Percentiles rank a stretch among this genome's conserved stretches.
Evolutionary conservation across 228 moss, liverwort and hornwort species (phyloP).

Genomic region (Sphagnum magellanicum): DNA sequence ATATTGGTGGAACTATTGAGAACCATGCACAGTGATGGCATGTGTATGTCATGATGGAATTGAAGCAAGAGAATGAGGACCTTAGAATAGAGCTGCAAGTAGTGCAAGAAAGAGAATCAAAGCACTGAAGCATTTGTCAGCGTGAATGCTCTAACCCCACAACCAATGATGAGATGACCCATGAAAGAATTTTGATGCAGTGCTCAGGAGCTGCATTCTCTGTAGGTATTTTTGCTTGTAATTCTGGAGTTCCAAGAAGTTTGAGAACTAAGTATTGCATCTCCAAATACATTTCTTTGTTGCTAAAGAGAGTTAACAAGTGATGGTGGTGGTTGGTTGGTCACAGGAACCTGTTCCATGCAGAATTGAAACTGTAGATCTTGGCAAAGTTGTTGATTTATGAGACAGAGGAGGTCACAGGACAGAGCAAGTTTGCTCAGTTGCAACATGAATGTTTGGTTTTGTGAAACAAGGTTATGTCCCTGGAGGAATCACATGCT

Average conservation of each 20-base stretch:
- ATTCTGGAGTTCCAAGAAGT: no score
- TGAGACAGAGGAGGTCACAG: constrained; percentile 39
- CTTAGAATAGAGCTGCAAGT: constrained; percentile 30
- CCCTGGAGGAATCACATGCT: constrained; percentile 26
- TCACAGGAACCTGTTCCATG: constrained; percentile 18
- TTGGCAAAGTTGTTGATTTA: constrained; percentile 53
- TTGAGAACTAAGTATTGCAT: no score
- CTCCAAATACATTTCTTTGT: no score
- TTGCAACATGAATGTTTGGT: constrained; percentile 25
- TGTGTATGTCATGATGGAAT: background rate
- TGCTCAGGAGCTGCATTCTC: constrained; percentile 34
- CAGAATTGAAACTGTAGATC: constrained; percentile 44
- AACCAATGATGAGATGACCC: constrained; percentile 20
- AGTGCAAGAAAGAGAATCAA: constrained; percentile 32
- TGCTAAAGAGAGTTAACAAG: no score
- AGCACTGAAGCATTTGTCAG: constrained; percentile 10
- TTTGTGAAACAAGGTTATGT: constrained; percentile 35
- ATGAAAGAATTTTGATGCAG: constrained; percentile 36
- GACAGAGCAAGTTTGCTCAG: constrained; percentile 35
- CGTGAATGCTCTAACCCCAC: background rate
- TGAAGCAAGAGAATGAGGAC: constrained; percentile 54
- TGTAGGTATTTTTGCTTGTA: constrained; percentile 18
- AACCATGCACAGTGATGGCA: no score
- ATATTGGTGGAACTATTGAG: no score
- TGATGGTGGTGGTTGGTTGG: no score